Evolutionary conservation across 2,329 filamentous ascomycete species (phyloP).

Genomic region (Diaporthe sp.): DNA sequence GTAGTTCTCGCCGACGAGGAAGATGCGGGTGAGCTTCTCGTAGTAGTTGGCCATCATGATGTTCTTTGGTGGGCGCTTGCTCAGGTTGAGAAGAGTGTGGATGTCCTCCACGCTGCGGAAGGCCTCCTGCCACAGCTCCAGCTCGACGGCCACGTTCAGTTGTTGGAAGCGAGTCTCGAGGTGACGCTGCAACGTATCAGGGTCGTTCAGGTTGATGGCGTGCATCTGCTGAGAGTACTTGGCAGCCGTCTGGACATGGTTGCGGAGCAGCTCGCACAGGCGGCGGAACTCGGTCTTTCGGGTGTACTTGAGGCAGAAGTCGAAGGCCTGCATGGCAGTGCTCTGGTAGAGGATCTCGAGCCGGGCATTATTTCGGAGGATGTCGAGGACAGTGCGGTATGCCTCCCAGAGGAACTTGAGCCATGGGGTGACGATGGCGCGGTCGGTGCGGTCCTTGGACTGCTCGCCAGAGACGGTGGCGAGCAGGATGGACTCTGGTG

Average conservation of each 20-base stretch:
- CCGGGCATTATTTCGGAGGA: conserved; percentile 98
- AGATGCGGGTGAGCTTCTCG: conserved; percentile 98
- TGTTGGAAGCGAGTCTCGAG: conserved; percentile 99
- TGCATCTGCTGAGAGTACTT: conserved; percentile 99
- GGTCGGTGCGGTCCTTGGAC: conserved; percentile 95
- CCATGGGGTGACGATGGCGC: conserved; percentile 98
- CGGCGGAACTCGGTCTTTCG: conserved; percentile 99
- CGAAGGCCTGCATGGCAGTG: conserved; percentile 97
- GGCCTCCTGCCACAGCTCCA: conserved; percentile 99
- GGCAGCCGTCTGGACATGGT: conserved; percentile 98
- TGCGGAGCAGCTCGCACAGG: conserved; percentile 96
- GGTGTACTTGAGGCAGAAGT: conserved; percentile 98
- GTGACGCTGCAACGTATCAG: conserved; percentile 96
- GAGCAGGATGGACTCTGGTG: conserved; percentile 96
- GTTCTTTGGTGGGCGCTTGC: conserved; percentile 98
- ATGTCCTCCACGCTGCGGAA: conserved; percentile 99
- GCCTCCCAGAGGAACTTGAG: conserved; percentile 99
- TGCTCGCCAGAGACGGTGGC: conserved; percentile 98
- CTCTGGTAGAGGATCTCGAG: conserved; percentile 98
- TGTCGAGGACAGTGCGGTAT: conserved; percentile 97
- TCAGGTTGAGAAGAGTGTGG: conserved; percentile 95
- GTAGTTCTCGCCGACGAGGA: conserved; percentile 99
- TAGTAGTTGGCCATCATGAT: conserved; percentile 99
- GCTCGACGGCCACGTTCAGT: conserved; percentile 96
- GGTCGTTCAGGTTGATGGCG: conserved; percentile 98